Evolutionary conservation across 2,329 filamentous ascomycete species (phyloP), one percentile per base, ranked within the genome.

Genomic region (Didymella lethalis): DNA sequence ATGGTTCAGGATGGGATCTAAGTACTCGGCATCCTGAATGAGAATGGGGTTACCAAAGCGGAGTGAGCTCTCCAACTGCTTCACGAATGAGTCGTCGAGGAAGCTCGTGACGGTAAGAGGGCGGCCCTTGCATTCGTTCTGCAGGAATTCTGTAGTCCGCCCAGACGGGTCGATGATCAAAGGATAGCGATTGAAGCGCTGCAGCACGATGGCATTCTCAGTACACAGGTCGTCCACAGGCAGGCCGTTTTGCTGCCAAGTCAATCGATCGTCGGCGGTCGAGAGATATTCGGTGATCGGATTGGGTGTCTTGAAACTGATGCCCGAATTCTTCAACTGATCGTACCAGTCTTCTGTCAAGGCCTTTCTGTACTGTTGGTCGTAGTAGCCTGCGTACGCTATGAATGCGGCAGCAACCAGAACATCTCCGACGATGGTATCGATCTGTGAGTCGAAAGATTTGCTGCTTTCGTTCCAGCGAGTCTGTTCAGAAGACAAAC

Each of bases 281-380:
- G 96, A 99, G 16, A 99, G 84, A 72, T 97, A 99, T 76, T 99
- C 95, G 0, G 95, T 97, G 46, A 99, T 86, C 0, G 95, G 93
- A 72, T 98, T 98, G 70, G 93, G 92, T 57, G 89, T 86, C 82
- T 99, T 99, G 85, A 90, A 97, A 65, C 88, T 88, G 74, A 99
- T 90, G 44, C 94, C 93, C n/a, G 95, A 98, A 41, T 95, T 86
- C 48, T 91, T 89, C 65, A 99, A 87, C 78, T 99, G 95, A 70
- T 96, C 89, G 62, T 95, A 85, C 95, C 95, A 99, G 77, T 99
- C 95, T 67, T 99, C 95, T 79, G 95, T 88, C 93, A 99, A 97
- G 8, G 90, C 89, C 80, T 97, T 97, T 74, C 95, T 89, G 86
- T 97, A 98, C 61, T 95, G 95, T 75, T 99, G 96, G 75, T 99